phyloP scores from a whole-genome alignment of 805 yeast genomes.

The Metschnikowia arizonensis region DNA sequence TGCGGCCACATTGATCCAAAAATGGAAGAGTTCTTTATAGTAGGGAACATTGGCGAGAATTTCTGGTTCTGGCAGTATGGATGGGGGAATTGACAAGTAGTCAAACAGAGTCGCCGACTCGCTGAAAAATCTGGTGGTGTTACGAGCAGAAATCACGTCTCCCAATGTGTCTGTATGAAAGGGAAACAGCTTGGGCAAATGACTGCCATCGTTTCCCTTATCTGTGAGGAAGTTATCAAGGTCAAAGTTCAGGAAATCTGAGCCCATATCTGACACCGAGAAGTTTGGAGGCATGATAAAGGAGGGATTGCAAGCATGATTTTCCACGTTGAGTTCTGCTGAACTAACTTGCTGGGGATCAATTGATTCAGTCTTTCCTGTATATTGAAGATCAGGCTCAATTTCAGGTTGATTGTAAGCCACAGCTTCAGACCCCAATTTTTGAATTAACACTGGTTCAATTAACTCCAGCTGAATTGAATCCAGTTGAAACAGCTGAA shows the following conservation, averaged over 20 bases:
- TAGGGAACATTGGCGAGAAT: constrained; percentile 54
- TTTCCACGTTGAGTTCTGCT: neutral
- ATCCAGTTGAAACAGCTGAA: no score
- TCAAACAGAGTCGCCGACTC: neutral
- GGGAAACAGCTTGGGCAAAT: constrained; percentile 2
- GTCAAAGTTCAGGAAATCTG: constrained; percentile 1
- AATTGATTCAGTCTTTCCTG: neutral
- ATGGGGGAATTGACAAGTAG: constrained; percentile 28
- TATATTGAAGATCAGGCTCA: neutral
- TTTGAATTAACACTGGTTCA: no score
- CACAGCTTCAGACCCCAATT: neutral
- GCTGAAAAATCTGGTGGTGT: neutral
- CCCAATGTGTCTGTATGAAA: neutral
- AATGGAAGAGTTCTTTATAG: constrained; percentile 58
- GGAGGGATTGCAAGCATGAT: neutral
- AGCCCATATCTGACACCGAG: neutral
- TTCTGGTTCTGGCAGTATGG: constrained; percentile 49
- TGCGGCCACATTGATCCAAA: constrained; percentile 59
- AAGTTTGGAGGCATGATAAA: neutral
- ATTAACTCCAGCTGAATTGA: no score
- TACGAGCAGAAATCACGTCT: neutral
- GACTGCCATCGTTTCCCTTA: neutral
- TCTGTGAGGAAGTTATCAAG: constrained; percentile 4
- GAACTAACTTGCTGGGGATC: neutral
- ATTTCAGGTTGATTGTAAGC: no score